Conservation (phyloP, 2,329 filamentous ascomycete genomes). For the Zymoseptoria tritici region DNA sequence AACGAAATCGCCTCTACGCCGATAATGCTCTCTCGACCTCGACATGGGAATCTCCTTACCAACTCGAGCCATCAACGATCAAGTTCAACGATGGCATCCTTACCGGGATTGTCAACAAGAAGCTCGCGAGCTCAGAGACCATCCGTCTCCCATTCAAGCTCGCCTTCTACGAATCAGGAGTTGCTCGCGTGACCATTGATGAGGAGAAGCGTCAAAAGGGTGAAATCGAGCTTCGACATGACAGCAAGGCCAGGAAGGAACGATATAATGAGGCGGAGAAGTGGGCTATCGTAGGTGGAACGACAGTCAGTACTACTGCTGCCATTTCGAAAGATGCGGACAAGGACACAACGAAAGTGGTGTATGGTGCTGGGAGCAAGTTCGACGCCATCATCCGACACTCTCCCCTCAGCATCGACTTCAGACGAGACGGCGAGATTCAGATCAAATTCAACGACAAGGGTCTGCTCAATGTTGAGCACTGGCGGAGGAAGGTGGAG, state of each 20-base stretch:
- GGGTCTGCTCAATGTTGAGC: slow-evolving; percentile 87
- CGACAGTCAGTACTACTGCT: slow-evolving; percentile 64
- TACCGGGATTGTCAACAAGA: slow-evolving; percentile 74
- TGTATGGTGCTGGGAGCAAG: slow-evolving; percentile 67
- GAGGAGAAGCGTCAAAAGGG: slow-evolving; percentile 85
- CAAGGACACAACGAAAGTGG: slow-evolving; percentile 60
- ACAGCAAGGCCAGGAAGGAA: slow-evolving; percentile 79
- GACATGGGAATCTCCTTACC: slow-evolving; percentile 75
- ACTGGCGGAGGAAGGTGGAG: slow-evolving; percentile 86
- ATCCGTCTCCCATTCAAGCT: slow-evolving; percentile 76
- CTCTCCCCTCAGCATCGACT: slow-evolving; percentile 76
- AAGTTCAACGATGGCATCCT: slow-evolving; percentile 73
- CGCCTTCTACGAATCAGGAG: slow-evolving; percentile 83
- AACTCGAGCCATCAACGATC: slow-evolving; percentile 62
- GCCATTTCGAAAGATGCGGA: slow-evolving; percentile 59
- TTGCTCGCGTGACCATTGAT: slow-evolving; percentile 79
- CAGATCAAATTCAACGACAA: slow-evolving; percentile 85
- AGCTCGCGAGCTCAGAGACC: slow-evolving; percentile 57
- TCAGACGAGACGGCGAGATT: slow-evolving; percentile 71
- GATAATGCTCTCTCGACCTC: slow-evolving; percentile 62
- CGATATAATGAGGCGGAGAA: slow-evolving; percentile 87
- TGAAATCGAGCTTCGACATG: slow-evolving; percentile 78
- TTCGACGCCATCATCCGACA: slow-evolving; percentile 81
- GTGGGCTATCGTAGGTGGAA: slow-evolving; percentile 77
- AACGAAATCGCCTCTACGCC: slow-evolving; percentile 83